Percentiles rank a stretch among this genome's conserved stretches.
Conservation (phyloP, 2,329 filamentous ascomycete genomes). For the Aspergillus viridinutans region DNA sequence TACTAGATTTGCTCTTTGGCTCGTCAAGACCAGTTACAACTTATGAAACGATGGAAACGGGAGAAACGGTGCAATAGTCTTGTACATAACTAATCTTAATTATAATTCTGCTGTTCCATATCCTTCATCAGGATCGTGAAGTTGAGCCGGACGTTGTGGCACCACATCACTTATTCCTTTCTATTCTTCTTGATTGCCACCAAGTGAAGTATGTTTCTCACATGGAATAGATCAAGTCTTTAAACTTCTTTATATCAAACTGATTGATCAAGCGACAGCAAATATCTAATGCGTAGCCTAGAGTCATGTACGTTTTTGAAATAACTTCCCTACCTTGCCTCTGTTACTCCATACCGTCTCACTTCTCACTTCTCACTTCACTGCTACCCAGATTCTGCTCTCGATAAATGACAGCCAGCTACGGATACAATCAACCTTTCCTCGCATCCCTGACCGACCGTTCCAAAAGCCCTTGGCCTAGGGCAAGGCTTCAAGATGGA, state of each 20-base stretch:
- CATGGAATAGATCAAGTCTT: neutral
- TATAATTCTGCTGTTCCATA: conserved; percentile 10
- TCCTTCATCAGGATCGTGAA: neutral
- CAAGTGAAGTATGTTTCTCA: neutral
- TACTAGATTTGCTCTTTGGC: conserved; percentile 7
- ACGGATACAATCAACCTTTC: too few relatives aligned
- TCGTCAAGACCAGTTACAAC: conserved; percentile 17
- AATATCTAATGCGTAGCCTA: too few relatives aligned
- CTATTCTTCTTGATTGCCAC: neutral
- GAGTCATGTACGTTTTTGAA: too few relatives aligned
- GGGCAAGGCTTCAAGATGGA: too few relatives aligned
- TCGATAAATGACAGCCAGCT: too few relatives aligned
- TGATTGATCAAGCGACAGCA: neutral
- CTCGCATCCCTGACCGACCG: too few relatives aligned
- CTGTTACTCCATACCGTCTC: neutral
- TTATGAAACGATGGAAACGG: conserved; percentile 22
- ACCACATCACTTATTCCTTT: neutral
- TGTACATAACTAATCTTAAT: conserved; percentile 37
- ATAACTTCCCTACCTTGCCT: neutral
- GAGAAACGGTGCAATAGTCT: conserved; percentile 17
- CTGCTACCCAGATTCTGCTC: too few relatives aligned
- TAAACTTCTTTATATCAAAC: neutral
- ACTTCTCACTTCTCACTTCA: too few relatives aligned
- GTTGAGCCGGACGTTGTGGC: neutral
- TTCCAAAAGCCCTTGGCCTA: too few relatives aligned